phyloP scores from a whole-genome alignment of 768 basidiomycete species.

The Cystofilobasidium macerans region DNA sequence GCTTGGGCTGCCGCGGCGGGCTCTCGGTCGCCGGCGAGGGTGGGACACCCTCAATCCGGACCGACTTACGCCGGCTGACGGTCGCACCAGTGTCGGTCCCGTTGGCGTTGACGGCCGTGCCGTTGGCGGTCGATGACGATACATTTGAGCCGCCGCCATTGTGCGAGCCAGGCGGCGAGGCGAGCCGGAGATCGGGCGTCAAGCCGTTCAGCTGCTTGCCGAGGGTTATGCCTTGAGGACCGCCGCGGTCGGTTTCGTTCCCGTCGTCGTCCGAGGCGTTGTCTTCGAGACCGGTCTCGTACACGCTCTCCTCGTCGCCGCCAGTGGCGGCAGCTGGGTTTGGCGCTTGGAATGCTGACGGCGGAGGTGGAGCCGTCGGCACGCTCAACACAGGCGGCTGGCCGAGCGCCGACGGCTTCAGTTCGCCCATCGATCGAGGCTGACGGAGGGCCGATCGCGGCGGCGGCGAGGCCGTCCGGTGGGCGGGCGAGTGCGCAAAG shows the following conservation, averaged over 20 bases:
- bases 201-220: background rate
- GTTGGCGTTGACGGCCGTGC: background rate
- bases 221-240: background rate
- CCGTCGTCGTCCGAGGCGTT: slow-evolving; percentile 19
- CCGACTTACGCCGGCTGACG: slow-evolving; percentile 16
- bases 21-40: slow-evolving; percentile 9
- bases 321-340: background rate
- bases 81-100: background rate
- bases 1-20: background rate
- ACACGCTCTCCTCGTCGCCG: slow-evolving; percentile 15
- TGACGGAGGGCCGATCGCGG: slow-evolving; percentile 19
- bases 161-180: background rate
- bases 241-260: slow-evolving; percentile 6
- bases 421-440: background rate
- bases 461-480: slow-evolving; percentile 14
- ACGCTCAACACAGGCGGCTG: background rate
- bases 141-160: background rate
- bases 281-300: slow-evolving; percentile 25
- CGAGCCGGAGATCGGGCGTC: background rate
- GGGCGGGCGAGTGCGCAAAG: slow-evolving; percentile 10
- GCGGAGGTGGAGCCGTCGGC: background rate
- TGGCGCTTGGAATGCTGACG: background rate
- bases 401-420: background rate
- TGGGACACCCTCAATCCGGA: slow-evolving; percentile 20
- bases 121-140: slow-evolving; percentile 9